Evolutionary conservation across 2,329 filamentous ascomycete species (phyloP).

Genomic region (Pleomassaria siparia): DNA sequence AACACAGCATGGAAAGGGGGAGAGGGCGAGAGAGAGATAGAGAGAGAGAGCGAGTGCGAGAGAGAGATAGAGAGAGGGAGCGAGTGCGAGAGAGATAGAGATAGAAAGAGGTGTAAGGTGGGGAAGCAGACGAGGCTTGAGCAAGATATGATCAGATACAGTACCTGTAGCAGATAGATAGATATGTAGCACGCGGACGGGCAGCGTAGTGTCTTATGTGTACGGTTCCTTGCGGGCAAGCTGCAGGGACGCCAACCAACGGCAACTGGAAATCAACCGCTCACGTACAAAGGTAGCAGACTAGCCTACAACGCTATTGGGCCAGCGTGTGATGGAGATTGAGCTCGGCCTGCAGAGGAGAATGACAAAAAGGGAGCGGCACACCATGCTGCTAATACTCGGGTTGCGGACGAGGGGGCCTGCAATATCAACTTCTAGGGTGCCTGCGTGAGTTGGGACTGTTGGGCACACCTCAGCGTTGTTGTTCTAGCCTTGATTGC

Average conservation of each 20-base stretch:
- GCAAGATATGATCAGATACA: conserved; percentile 20
- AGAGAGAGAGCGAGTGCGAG: no score
- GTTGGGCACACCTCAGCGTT: neutral
- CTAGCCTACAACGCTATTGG: conserved; percentile 38
- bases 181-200: conserved; percentile 21
- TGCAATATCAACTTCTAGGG: conserved; percentile 8
- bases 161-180: neutral
- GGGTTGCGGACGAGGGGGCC: conserved; percentile 17
- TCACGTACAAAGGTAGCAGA: conserved; percentile 27
- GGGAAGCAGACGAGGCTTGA: conserved; percentile 10
- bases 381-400: conserved; percentile 29
- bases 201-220: conserved; percentile 32
- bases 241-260: conserved; percentile 36
- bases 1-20: no score
- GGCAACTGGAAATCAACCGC: conserved; percentile 39
- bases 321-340: conserved; percentile 42
- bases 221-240: conserved; percentile 29
- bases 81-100: conserved; percentile 10
- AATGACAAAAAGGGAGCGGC: conserved; percentile 24
- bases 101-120: conserved; percentile 5
- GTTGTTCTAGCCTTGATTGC: no score
- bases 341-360: conserved; percentile 24
- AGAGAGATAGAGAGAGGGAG: conserved; percentile 9
- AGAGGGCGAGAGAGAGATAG: no score
- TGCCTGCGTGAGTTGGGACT: conserved; percentile 7